Percentiles rank a stretch among this genome's conserved stretches.
Evolutionary conservation across 1,284 basidiomycete genomes (phyloP).

Genomic region (Naganishia sp.): DNA sequence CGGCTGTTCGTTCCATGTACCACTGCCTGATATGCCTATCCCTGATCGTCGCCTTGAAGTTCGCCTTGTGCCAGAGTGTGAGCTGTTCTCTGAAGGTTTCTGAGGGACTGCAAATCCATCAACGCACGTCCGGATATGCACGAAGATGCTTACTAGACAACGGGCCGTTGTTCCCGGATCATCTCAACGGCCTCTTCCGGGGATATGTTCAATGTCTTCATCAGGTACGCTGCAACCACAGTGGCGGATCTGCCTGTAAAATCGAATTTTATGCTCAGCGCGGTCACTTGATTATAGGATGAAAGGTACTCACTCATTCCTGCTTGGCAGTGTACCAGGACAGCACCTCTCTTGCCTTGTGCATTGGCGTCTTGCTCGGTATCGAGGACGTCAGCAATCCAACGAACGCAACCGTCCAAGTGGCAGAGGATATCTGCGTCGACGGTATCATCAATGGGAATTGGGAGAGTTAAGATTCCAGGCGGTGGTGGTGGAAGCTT

Average conservation of each 20-base stretch:
- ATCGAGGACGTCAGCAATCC: constrained; percentile 71
- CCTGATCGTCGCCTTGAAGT: constrained; percentile 66
- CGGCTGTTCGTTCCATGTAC: constrained; percentile 72
- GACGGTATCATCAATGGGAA: constrained; percentile 53
- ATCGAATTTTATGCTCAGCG: too few relatives aligned
- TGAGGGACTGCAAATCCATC: constrained; percentile 64
- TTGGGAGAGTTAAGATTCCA: constrained; percentile 42
- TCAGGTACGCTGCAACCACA: constrained; percentile 79
- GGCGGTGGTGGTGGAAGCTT: constrained; percentile 40
- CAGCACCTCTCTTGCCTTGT: constrained; percentile 60
- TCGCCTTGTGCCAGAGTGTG: constrained; percentile 70
- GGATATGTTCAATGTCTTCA: constrained; percentile 69
- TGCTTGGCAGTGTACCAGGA: constrained; percentile 83
- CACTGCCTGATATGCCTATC: constrained; percentile 74
- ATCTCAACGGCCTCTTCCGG: constrained; percentile 67
- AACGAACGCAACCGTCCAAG: constrained; percentile 72
- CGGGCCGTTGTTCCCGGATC: constrained; percentile 66
- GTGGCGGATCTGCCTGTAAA: constrained; percentile 71
- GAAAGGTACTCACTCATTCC: constrained; percentile 69
- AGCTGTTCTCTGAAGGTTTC: constrained; percentile 75
- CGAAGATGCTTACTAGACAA: constrained; percentile 60
- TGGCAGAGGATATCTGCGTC: constrained; percentile 69
- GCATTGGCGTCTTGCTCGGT: not conserved
- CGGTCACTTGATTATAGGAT: not conserved
- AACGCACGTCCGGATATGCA: not conserved